Base-by-base conservation (phyloP, 148 eudicot genomes). In the Oxyria digyna region DNA sequence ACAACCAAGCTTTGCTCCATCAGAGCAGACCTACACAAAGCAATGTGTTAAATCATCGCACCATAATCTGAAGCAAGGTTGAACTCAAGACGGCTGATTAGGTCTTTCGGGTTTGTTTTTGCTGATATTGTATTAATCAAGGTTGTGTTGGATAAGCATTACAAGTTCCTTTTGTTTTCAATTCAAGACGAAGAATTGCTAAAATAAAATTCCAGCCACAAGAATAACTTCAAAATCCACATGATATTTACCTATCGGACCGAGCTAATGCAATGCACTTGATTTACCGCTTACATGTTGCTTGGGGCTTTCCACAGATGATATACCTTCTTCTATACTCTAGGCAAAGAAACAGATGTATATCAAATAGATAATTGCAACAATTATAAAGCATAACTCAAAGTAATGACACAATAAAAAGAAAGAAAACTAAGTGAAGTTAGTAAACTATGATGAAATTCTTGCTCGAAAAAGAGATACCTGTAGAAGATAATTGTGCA, bases 401-500 rank as follows among this genome's bases (percentile, higher is more conserved):
- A 18, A 45, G 49, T 17, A 17, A 45, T 15, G 49, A 45, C 49
- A 45, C 20, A 46, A 18, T 1, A 6, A n/a, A 46, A 46, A 46
- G 23, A 4, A 46, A n/a, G 4, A 17, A 41, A 23, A n/a, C 7
- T 55, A 52, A 27, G 21, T n/a, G 26, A 73, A 15, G 26, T 33
- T 43, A 8, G 52, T 46, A 23, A n/a, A 4, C 23, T 46, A 20
- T n/a, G 21, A 46, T 46, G 52, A 46, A 46, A 5, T 18, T 46
- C 52, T n/a, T 46, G 52, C 23, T 17, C 52, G 8, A 46, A 23
- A 37, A 31, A 43, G 6, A 68, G 29, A 5, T 80, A 89, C 98
- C 98, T 93, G 90, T 52, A 93, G 88, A 79, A 93, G 98, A 78
- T 93, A 78, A 70, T 86, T 75, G 72, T 93, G 98, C 67, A 93